These are phyloP conservation scores for Luzula sylvatica DNA, from an alignment of 176 grass and related monocot genomes.

Conservation along the genomic window DNA sequence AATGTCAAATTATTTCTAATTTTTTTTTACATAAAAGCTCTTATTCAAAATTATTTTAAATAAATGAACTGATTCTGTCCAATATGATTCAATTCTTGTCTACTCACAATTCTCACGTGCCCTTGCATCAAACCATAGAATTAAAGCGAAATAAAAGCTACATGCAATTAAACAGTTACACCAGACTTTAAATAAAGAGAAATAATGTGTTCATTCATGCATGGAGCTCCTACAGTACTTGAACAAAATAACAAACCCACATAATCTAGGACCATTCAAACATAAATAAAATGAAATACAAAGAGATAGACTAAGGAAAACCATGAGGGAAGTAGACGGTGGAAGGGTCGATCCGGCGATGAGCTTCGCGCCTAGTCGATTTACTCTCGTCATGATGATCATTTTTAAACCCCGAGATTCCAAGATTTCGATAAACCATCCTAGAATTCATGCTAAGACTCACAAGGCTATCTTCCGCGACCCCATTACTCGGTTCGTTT, in stretches of 20 bases:
- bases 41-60: constrained; percentile 2
- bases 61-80: neutral
- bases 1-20: too few species aligned
- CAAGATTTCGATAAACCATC: constrained; percentile 61
- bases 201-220: constrained; percentile 20
- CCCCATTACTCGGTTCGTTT: constrained; percentile 2
- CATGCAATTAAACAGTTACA: constrained; percentile 14
- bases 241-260: constrained; percentile 9
- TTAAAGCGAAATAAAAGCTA: constrained; percentile 4
- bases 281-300: constrained; percentile 12
- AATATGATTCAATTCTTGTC: constrained; percentile 2
- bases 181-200: constrained; percentile 5
- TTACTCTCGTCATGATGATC: constrained; percentile 34
- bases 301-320: constrained; percentile 31
- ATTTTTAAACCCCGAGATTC: constrained; percentile 28
- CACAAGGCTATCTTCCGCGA: constrained; percentile 64
- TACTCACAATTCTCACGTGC: constrained; percentile 10
- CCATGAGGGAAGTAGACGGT: constrained; percentile 61
- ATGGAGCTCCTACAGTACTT: constrained; percentile 5
- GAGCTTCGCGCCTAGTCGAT: constrained; percentile 19
- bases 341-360: constrained; percentile 37
- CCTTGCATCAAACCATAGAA: neutral
- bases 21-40: too few species aligned
- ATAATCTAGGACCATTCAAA: neutral
- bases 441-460: constrained; percentile 80